Evolutionary conservation across 2,329 filamentous ascomycete species (phyloP).

Genomic region (Aspergillus costaricaensis): DNA sequence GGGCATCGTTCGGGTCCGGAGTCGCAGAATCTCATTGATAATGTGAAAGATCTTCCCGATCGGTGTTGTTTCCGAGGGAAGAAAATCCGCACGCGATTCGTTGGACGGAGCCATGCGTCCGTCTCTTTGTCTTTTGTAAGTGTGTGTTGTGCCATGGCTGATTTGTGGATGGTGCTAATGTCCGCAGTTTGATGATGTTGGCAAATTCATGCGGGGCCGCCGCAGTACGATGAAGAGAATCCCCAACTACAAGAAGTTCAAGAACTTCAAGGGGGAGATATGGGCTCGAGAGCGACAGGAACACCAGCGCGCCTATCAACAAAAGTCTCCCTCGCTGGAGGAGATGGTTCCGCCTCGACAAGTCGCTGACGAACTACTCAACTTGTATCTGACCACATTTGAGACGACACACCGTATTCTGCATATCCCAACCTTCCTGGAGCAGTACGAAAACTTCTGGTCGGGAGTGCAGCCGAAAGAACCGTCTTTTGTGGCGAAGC

Average conservation of each 20-base stretch:
- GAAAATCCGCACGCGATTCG: slow-evolving; percentile 32
- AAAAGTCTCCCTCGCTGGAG: slow-evolving; percentile 32
- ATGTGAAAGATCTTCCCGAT: slow-evolving; percentile 31
- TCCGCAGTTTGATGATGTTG: slow-evolving; percentile 33
- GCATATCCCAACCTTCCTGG: slow-evolving; percentile 59
- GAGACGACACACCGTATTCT: slow-evolving; percentile 61
- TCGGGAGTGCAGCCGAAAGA: slow-evolving; percentile 43
- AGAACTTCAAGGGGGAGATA: slow-evolving; percentile 32
- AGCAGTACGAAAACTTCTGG: slow-evolving; percentile 60
- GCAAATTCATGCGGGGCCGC: slow-evolving; percentile 26
- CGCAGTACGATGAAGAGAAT: slow-evolving; percentile 22
- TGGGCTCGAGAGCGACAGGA: slow-evolving; percentile 31
- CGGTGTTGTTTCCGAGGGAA: slow-evolving; percentile 34
- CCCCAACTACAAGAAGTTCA: slow-evolving; percentile 31
- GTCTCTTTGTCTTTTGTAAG: slow-evolving; percentile 37
- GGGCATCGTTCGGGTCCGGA: slow-evolving; percentile 16
- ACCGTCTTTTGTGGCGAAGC: slow-evolving; percentile 50
- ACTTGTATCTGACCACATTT: slow-evolving; percentile 57
- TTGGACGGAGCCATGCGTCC: slow-evolving; percentile 35
- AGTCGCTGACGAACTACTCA: slow-evolving; percentile 55
- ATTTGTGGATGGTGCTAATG: background rate
- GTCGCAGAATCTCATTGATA: slow-evolving; percentile 26
- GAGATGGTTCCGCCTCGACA: slow-evolving; percentile 48
- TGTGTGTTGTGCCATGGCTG: background rate
- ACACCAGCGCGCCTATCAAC: slow-evolving; percentile 32